Base-by-base conservation (phyloP, 2,329 filamentous ascomycete genomes). In the Aspergillus flavus region DNA sequence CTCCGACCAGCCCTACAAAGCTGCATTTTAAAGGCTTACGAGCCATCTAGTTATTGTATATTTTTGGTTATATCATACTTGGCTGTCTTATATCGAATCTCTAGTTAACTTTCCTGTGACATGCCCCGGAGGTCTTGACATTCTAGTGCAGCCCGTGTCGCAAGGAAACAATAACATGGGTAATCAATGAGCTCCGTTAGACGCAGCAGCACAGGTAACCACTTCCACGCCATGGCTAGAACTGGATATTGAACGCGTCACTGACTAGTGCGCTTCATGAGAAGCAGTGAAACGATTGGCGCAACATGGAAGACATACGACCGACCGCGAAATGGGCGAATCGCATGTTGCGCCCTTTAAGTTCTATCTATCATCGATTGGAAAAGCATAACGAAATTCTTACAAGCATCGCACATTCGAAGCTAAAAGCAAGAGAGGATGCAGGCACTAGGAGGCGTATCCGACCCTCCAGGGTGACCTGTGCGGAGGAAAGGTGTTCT, bases 281-380 rank as follows among this genome's bases (percentile, higher is more conserved):
- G 43, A 65, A 54, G 50, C 41, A 57, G 43, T 60, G 32, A 45
- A 43, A 34, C 16, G 5, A 45, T 48, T 36, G 59, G 59, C 56
- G 63, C 59, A 63, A 61, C 30, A 79, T 79, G 76, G 75, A 77
- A 55, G 75, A 79, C 61, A 64, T 78, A 54, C 74, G 74, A 63
- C 70, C 75, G 48, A 80, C 77, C 9, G 76, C 78, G 57, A 77
- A 73, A 76, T 80, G 79, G 79, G 78, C 77, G 60, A 79, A 79
- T 63, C 77, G 79, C 67, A 75, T 80, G 62, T 67, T 82, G 59
- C 77, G 79, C 62, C 80, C 79, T 36, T 69, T 82, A 60, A 74
- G 73, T 21, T 78, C 78, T 21, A 71, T 79, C 56, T 74, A 79
- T 61, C 72, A 76, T 57, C 76, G 78, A 57, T 68, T 82, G 36